A percentile compares a stretch with the other conserved stretches of the same genome.
Conservation (phyloP, 177 flowering plant genomes). For the Tripterygium wilfordii region DNA sequence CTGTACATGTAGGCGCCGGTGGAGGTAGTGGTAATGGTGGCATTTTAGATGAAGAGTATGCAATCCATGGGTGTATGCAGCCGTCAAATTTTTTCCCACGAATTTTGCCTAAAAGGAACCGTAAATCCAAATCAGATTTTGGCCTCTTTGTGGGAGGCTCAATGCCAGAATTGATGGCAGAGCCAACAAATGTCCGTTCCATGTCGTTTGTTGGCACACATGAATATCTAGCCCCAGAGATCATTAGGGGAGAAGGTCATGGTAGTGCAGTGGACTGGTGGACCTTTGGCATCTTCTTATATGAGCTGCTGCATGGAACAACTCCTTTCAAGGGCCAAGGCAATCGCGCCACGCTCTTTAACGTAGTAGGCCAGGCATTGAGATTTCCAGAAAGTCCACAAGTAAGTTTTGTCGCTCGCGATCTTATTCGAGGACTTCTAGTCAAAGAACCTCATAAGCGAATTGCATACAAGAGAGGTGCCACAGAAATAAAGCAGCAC, state of each 20-base stretch:
- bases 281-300: constrained; percentile 75
- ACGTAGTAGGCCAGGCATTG: constrained; percentile 67
- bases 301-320: constrained; percentile 71
- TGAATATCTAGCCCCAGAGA: constrained; percentile 78
- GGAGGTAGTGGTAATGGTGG: constrained; percentile 13
- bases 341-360: constrained; percentile 63
- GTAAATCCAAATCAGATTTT: constrained; percentile 71
- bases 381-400: constrained; percentile 57
- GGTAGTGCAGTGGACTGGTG: constrained; percentile 94
- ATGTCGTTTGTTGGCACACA: constrained; percentile 89
- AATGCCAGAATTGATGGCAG: constrained; percentile 79
- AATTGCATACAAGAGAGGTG: constrained; percentile 67
- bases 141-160: constrained; percentile 42
- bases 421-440: constrained; percentile 62
- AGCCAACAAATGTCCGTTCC: constrained; percentile 68
- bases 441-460: constrained; percentile 70
- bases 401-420: constrained; percentile 45
- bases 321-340: constrained; percentile 83
- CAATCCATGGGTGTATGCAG: constrained; percentile 55
- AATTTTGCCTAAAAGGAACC: constrained; percentile 55
- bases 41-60: constrained; percentile 35
- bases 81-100: constrained; percentile 55
- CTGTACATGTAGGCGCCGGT: constrained; percentile 26
- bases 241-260: constrained; percentile 76
- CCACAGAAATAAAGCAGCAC: constrained; percentile 78